phyloP scores from a whole-genome alignment of 23 red algal genomes.

The Agarophyton chilense region DNA sequence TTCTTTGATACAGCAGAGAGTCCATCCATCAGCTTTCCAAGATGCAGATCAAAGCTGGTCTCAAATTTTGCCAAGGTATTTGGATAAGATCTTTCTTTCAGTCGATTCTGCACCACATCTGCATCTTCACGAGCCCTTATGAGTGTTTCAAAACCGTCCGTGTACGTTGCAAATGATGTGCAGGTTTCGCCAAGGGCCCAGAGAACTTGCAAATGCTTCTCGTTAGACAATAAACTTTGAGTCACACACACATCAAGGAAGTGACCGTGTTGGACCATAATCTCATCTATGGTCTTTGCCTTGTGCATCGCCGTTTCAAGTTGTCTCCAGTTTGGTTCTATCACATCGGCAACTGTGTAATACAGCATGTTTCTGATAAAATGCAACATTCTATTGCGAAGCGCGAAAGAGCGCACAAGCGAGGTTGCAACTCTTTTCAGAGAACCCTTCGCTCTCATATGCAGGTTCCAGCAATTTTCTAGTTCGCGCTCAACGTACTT shows the following conservation, averaged over 20 bases:
- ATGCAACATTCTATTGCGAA: constrained; percentile 82
- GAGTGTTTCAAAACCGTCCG: background rate
- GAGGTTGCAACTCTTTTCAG: background rate
- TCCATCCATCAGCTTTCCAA: constrained; percentile 52
- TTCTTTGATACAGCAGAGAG: constrained; percentile 46
- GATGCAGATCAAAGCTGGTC: constrained; percentile 56
- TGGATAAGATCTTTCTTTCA: constrained; percentile 26
- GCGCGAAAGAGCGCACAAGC: constrained; percentile 55
- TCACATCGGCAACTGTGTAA: constrained; percentile 68
- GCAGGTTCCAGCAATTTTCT: constrained; percentile 62
- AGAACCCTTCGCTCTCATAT: constrained; percentile 14
- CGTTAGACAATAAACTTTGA: constrained; percentile 75
- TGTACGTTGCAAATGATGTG: constrained; percentile 70
- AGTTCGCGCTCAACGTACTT: constrained; percentile 76
- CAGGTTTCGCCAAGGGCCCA: constrained; percentile 44
- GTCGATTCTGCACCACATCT: constrained; percentile 14
- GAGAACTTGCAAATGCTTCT: constrained; percentile 47
- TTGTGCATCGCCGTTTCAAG: constrained; percentile 29
- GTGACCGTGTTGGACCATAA: constrained; percentile 56
- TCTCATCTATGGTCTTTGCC: constrained; percentile 71
- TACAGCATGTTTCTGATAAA: constrained; percentile 80
- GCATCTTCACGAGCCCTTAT: background rate
- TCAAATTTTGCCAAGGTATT: constrained; percentile 54
- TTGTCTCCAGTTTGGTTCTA: constrained; percentile 74
- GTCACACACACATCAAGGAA: constrained; percentile 76